Evolutionary conservation across 768 basidiomycete species (phyloP).

Genomic region (Suillus decipiens): DNA sequence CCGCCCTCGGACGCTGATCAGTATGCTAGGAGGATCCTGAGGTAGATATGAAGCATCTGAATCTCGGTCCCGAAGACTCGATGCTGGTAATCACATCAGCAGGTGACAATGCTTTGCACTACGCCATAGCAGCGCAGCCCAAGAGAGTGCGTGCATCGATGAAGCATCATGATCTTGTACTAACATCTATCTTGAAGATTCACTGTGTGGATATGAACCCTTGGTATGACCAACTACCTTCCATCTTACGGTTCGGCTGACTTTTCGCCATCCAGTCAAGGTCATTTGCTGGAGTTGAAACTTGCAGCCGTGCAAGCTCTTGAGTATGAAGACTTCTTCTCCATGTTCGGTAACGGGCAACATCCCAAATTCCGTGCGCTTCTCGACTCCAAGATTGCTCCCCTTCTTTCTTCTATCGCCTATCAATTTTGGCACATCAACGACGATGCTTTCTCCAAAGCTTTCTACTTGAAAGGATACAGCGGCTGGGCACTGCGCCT

Average conservation of each 20-base stretch:
- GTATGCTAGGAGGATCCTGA: slow-evolving; percentile 64
- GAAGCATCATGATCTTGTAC: background rate
- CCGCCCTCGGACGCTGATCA: slow-evolving; percentile 8
- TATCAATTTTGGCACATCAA: slow-evolving; percentile 80
- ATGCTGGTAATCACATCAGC: slow-evolving; percentile 77
- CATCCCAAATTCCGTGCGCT: slow-evolving; percentile 60
- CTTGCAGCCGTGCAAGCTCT: slow-evolving; percentile 63
- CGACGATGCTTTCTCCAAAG: slow-evolving; percentile 44
- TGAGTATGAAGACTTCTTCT: slow-evolving; percentile 61
- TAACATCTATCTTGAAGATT: slow-evolving; percentile 36
- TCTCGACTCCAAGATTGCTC: slow-evolving; percentile 61
- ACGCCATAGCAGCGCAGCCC: slow-evolving; percentile 66
- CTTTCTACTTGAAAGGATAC: slow-evolving; percentile 72
- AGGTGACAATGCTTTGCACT: slow-evolving; percentile 80
- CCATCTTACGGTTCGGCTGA: background rate
- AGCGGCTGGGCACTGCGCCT: slow-evolving; percentile 67
- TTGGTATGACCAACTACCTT: slow-evolving; percentile 33
- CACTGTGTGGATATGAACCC: slow-evolving; percentile 80
- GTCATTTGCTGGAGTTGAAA: slow-evolving; percentile 78
- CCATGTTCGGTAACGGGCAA: slow-evolving; percentile 66
- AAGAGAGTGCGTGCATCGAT: slow-evolving; percentile 41
- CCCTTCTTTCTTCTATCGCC: slow-evolving; percentile 67
- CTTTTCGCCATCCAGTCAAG: slow-evolving; percentile 47
- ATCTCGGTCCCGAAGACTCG: slow-evolving; percentile 60
- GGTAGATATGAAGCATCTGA: slow-evolving; percentile 66